A percentile compares a stretch with the other conserved stretches of the same genome.
Conservation (phyloP, 345 rosid species). For the Toxicodendron radicans region DNA sequence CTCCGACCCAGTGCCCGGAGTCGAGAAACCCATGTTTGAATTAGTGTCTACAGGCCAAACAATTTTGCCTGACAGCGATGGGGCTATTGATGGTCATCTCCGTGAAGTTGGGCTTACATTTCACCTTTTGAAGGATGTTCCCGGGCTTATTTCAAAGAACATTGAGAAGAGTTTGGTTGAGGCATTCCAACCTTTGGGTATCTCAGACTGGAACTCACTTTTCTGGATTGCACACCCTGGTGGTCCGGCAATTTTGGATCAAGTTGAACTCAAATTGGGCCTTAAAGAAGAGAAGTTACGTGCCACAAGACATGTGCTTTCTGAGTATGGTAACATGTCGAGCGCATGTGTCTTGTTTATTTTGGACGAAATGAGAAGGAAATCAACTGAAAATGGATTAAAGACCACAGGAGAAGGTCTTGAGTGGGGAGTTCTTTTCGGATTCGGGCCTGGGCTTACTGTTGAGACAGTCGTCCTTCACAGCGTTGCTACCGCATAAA, state of each 20-base stretch:
- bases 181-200: slow-evolving; percentile 45
- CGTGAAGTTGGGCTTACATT: slow-evolving; percentile 52
- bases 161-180: slow-evolving; percentile 36
- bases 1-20: slow-evolving; percentile 28
- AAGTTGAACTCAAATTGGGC: slow-evolving; percentile 36
- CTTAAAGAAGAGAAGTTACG: slow-evolving; percentile 40
- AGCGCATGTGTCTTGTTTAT: slow-evolving; percentile 48
- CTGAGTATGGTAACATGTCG: slow-evolving; percentile 51
- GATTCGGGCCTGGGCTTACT: slow-evolving; percentile 58
- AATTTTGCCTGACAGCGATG: slow-evolving; percentile 46
- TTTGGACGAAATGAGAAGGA: slow-evolving; percentile 52
- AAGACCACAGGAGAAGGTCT: slow-evolving; percentile 49
- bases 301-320: slow-evolving; percentile 36
- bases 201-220: slow-evolving; percentile 56
- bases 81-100: slow-evolving; percentile 50
- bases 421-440: slow-evolving; percentile 60
- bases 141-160: slow-evolving; percentile 41
- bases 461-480: slow-evolving; percentile 55
- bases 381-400: slow-evolving; percentile 29
- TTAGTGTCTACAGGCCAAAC: slow-evolving; percentile 45
- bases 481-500: slow-evolving; percentile 22
- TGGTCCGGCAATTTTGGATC: slow-evolving; percentile 51
- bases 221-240: slow-evolving; percentile 60
- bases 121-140: slow-evolving; percentile 47
- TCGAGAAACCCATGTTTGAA: slow-evolving; percentile 46